Percentiles rank a stretch among this genome's conserved stretches.
Evolutionary conservation across 179 eudicot genomes (phyloP).

Genomic region (Spinacia oleracea): DNA sequence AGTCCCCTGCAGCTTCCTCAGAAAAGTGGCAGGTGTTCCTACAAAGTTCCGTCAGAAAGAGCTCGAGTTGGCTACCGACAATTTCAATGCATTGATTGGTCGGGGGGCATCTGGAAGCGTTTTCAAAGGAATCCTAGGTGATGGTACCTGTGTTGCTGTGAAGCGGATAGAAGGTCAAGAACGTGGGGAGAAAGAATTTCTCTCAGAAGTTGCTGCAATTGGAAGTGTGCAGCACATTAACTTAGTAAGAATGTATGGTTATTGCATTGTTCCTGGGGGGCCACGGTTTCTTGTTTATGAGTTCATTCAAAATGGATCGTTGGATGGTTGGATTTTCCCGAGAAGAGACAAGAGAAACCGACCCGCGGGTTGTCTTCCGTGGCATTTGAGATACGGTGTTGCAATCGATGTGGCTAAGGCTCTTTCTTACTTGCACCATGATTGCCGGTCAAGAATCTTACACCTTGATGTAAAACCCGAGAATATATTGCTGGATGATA

Average conservation of each 20-base stretch:
- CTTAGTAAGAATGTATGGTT: constrained; percentile 62
- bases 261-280: constrained; percentile 49
- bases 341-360: constrained; percentile 21
- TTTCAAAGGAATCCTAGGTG: constrained; percentile 59
- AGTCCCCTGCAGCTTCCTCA: constrained; percentile 66
- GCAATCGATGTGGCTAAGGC: constrained; percentile 81
- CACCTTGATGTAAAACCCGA: constrained; percentile 87
- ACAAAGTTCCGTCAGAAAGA: constrained; percentile 61
- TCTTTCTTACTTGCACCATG: constrained; percentile 72
- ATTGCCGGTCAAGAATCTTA: constrained; percentile 65
- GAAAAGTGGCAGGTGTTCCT: constrained; percentile 89
- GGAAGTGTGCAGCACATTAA: constrained; percentile 72
- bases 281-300: constrained; percentile 70
- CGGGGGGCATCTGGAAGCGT: constrained; percentile 75
- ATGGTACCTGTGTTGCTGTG: constrained; percentile 74
- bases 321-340: constrained; percentile 80
- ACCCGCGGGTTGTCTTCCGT: constrained; percentile 57
- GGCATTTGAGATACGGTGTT: constrained; percentile 58
- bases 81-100: constrained; percentile 58
- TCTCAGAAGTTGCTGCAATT: constrained; percentile 74
- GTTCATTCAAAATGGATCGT: constrained; percentile 60
- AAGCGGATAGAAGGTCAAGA: constrained; percentile 64
- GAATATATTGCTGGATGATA: constrained; percentile 67
- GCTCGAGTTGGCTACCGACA: constrained; percentile 74
- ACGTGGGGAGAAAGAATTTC: constrained; percentile 65